Percentiles rank a stretch among this genome's conserved stretches.
phyloP scores from a whole-genome alignment of 176 grass and related monocot genomes.

The Hordeum vulgare region DNA sequence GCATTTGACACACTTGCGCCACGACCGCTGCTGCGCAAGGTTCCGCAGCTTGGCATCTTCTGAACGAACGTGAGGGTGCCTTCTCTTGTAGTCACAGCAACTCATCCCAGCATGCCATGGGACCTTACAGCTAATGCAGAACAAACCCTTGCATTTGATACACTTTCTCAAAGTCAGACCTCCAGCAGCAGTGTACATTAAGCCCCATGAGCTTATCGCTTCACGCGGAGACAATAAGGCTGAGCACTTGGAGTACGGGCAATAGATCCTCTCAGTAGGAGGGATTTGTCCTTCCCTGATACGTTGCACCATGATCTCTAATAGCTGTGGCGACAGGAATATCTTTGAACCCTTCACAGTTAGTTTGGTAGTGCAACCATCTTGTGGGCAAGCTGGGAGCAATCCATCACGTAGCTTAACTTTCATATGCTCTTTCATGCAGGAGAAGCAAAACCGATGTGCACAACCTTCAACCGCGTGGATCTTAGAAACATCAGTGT shows the following conservation, averaged over 20 bases:
- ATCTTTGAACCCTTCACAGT: conserved; percentile 35
- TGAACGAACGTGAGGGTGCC: conserved; percentile 16
- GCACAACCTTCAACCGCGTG: conserved; percentile 36
- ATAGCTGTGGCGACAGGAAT: conserved; percentile 29
- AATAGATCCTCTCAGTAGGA: conserved; percentile 57
- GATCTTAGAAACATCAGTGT: conserved; percentile 47
- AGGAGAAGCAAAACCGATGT: conserved; percentile 68
- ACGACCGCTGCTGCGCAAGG: conserved; percentile 41
- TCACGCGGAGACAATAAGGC: conserved; percentile 47
- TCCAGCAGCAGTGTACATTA: conserved; percentile 19
- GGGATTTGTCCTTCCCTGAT: conserved; percentile 57
- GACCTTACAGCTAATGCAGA: conserved; percentile 75
- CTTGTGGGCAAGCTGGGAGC: conserved; percentile 61
- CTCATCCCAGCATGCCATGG: conserved; percentile 50
- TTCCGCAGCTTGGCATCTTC: conserved; percentile 43
- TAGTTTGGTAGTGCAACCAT: conserved; percentile 54
- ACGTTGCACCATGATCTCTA: conserved; percentile 52
- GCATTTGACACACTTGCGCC: conserved; percentile 58
- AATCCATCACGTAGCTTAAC: conserved; percentile 42
- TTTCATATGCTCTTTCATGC: conserved; percentile 71
- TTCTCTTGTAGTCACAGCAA: conserved; percentile 43
- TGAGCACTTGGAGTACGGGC: conserved; percentile 56
- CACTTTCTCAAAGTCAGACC: conserved; percentile 43
- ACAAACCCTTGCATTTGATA: conserved; percentile 40
- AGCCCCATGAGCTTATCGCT: conserved; percentile 23